Evolutionary conservation across 2,329 filamentous ascomycete species (phyloP).

Genomic region (Nannizziopsis barbatae): DNA sequence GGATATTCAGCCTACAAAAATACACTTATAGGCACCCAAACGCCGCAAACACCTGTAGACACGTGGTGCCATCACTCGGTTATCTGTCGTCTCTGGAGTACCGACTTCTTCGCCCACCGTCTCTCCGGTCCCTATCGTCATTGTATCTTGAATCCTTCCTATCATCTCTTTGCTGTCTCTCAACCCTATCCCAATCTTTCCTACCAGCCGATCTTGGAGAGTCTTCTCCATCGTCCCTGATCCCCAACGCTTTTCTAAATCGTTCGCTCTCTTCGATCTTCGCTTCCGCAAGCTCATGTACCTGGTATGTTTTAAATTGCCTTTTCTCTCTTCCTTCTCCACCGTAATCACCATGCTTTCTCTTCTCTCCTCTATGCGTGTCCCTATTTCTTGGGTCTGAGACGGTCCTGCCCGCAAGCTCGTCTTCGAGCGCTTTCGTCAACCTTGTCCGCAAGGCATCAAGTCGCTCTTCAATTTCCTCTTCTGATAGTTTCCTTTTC

Average conservation of each 20-base stretch:
- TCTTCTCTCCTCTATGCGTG: conserved; percentile 10
- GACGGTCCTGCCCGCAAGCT: conserved; percentile 23
- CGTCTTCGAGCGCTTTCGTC: conserved; percentile 44
- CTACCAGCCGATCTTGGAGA: conserved; percentile 35
- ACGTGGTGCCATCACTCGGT: neutral
- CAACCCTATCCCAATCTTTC: conserved; percentile 17
- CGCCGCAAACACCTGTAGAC: conserved; percentile 4
- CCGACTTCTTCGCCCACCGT: neutral
- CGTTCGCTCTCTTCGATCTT: conserved; percentile 94
- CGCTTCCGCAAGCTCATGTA: conserved; percentile 89
- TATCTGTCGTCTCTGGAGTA: conserved; percentile 6
- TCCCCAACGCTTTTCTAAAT: conserved; percentile 73
- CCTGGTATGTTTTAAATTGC: conserved; percentile 78
- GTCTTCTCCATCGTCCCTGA: conserved; percentile 77
- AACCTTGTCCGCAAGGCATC: conserved; percentile 56
- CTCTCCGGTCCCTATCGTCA: neutral
- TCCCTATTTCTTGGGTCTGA: conserved; percentile 6
- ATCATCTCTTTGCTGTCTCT: neutral
- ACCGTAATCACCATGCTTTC: conserved; percentile 19
- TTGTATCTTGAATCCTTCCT: conserved; percentile 3
- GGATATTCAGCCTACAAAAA: too few species aligned
- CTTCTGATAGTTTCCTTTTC: conserved; percentile 50
- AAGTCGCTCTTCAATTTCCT: conserved; percentile 74
- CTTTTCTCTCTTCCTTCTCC: conserved; percentile 23
- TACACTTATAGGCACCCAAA: neutral